These are phyloP conservation scores for Penicillium egyptiacum DNA, from an alignment of 495 filamentous ascomycete genomes.

Conservation along the genomic window DNA sequence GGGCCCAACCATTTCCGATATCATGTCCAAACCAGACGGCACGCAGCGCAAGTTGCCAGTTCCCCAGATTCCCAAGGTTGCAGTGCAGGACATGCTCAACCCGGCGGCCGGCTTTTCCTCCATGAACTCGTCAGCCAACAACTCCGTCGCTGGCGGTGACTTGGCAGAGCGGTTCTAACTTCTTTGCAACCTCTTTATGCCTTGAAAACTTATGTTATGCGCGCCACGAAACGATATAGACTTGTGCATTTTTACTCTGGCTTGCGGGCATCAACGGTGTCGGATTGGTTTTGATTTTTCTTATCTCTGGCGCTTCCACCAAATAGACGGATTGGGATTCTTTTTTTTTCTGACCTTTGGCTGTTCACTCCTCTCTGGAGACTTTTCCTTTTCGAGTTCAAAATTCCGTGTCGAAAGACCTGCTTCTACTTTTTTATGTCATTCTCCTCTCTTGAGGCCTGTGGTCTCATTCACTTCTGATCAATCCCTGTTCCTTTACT, in stretches of 20 bases:
- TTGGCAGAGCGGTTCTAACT: conserved; percentile 42
- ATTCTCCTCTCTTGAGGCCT: conserved; percentile 32
- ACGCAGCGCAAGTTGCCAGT: conserved; percentile 92
- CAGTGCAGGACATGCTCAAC: conserved; percentile 82
- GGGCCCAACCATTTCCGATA: conserved; percentile 83
- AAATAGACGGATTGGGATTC: conserved; percentile 40
- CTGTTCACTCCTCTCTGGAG: conserved; percentile 6
- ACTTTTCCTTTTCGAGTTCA: conserved; percentile 13
- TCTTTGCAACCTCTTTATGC: conserved; percentile 14
- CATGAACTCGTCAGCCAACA: conserved; percentile 52
- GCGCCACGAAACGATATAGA: conserved; percentile 50
- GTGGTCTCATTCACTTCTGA: conserved; percentile 25
- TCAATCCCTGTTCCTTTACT: conserved; percentile 17
- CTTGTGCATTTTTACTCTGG: conserved; percentile 43
- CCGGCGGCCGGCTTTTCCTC: conserved; percentile 61
- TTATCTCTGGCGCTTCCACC: conserved; percentile 35
- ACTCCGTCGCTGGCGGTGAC: conserved; percentile 47
- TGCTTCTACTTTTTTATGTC: conserved; percentile 19
- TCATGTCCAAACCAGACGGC: conserved; percentile 84
- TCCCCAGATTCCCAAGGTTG: conserved; percentile 83
- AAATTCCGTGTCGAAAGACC: conserved; percentile 23
- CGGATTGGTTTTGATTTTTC: conserved; percentile 27
- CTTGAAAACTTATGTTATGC: conserved; percentile 32
- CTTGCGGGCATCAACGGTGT: conserved; percentile 38
- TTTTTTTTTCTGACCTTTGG: conserved; percentile 23